Evolutionary conservation across 164 flowering plant species (phyloP).

Genomic region (Kingdonia uniflora): DNA sequence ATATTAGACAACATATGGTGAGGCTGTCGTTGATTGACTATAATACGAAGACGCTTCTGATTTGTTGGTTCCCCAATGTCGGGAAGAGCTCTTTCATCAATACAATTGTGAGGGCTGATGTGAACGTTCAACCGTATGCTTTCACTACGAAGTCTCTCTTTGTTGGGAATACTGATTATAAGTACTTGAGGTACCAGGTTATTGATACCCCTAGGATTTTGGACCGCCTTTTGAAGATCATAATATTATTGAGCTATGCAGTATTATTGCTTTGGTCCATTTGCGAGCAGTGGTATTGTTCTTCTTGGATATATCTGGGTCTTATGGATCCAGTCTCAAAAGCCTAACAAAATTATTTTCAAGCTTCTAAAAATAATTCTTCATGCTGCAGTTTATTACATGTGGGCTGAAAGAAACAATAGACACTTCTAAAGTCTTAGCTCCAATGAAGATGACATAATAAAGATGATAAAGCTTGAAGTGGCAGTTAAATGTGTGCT

Average conservation of each 20-base stretch:
- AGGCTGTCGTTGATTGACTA: constrained; percentile 91
- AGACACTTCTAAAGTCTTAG: too few relatives aligned
- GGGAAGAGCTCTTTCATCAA: constrained; percentile 90
- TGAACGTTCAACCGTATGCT: constrained; percentile 92
- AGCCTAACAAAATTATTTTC: too few relatives aligned
- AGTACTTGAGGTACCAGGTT: constrained; percentile 78
- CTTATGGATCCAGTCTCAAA: constrained; percentile 90
- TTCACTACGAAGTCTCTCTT: constrained; percentile 89
- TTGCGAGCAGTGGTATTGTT: constrained; percentile 74
- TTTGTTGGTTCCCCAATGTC: constrained; percentile 89
- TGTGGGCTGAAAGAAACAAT: too few relatives aligned
- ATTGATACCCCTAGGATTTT: constrained; percentile 91
- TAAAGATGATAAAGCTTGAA: too few relatives aligned
- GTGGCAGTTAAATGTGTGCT: too few relatives aligned
- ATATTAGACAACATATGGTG: constrained; percentile 87
- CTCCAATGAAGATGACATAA: too few relatives aligned
- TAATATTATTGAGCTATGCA: constrained; percentile 92
- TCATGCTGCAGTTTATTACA: too few relatives aligned
- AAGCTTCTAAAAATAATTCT: too few relatives aligned
- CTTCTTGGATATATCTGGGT: too few relatives aligned
- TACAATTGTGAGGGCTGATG: constrained; percentile 87
- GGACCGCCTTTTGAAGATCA: constrained; percentile 93
- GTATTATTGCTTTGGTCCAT: constrained; percentile 87
- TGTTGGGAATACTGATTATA: constrained; percentile 90
- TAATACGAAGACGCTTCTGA: constrained; percentile 68